Evolutionary conservation across 202 grass and related monocot species (phyloP).

Genomic region (Hordeum pubiflorum): DNA sequence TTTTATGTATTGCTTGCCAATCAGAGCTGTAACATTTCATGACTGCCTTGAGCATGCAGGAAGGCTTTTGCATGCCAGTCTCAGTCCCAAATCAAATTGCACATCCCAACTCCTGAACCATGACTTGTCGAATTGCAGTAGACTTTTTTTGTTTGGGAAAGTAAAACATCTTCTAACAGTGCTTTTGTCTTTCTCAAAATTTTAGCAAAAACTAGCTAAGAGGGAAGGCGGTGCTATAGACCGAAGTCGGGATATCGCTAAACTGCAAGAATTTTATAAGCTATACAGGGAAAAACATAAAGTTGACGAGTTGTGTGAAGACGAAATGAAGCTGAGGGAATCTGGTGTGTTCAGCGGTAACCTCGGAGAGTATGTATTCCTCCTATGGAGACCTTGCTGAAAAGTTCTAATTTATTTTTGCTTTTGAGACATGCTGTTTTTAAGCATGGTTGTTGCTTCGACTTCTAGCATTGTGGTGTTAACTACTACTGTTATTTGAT

Average conservation of each 20-base stretch:
- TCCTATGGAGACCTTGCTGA: not conserved
- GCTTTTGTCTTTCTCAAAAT: conserved; percentile 6
- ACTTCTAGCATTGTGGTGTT: not conserved
- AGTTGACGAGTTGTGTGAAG: conserved; percentile 79
- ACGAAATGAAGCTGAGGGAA: conserved; percentile 91
- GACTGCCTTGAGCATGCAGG: not conserved
- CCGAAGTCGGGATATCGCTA: conserved; percentile 73
- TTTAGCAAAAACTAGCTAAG: conserved; percentile 89
- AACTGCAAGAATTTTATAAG: conserved; percentile 93
- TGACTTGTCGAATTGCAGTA: not conserved
- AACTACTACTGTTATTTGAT: not conserved
- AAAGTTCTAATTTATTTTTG: conserved; percentile 4
- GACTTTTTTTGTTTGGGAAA: not conserved
- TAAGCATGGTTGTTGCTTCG: not conserved
- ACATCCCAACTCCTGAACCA: not conserved
- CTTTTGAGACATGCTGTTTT: not conserved
- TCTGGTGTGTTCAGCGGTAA: conserved; percentile 73
- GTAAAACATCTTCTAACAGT: conserved; percentile 14
- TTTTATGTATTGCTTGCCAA: not conserved
- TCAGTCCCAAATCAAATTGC: not conserved
- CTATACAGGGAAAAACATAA: conserved; percentile 77
- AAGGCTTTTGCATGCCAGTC: not conserved
- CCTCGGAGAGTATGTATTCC: conserved; percentile 70
- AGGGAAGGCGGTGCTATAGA: conserved; percentile 65
- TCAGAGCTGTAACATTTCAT: not conserved